Evolutionary conservation across 2,329 filamentous ascomycete species (phyloP).

Genomic region (Apiospora sp.): DNA sequence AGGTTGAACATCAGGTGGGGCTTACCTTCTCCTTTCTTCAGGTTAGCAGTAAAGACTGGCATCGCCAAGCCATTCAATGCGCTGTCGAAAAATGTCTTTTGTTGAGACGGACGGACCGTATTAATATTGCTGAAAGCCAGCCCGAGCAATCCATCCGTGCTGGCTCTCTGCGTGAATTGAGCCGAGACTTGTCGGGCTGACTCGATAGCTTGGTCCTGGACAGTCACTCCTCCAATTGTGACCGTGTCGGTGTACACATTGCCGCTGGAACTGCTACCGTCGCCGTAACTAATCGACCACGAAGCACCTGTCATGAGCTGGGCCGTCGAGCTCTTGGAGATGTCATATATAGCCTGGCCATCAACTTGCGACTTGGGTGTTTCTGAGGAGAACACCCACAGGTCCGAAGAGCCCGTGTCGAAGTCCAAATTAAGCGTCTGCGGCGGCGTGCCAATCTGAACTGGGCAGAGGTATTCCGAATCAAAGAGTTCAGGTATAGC

Average conservation of each 20-base stretch:
- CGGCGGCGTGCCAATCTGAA: slow-evolving; percentile 70
- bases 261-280: slow-evolving; percentile 70
- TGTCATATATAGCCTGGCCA: slow-evolving; percentile 65
- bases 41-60: slow-evolving; percentile 46
- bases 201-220: slow-evolving; percentile 72
- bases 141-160: slow-evolving; percentile 71
- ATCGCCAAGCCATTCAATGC: slow-evolving; percentile 62
- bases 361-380: slow-evolving; percentile 48
- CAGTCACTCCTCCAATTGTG: slow-evolving; percentile 65
- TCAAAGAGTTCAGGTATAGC: slow-evolving; percentile 34
- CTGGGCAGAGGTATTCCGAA: slow-evolving; percentile 64
- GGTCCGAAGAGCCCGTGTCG: slow-evolving; percentile 75
- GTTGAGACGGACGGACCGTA: slow-evolving; percentile 64
- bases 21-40: slow-evolving; percentile 33
- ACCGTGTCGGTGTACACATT: slow-evolving; percentile 70
- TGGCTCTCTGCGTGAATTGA: slow-evolving; percentile 60
- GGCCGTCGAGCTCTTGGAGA: slow-evolving; percentile 68
- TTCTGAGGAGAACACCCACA: slow-evolving; percentile 70
- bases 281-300: slow-evolving; percentile 76
- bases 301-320: slow-evolving; percentile 54
- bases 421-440: slow-evolving; percentile 71
- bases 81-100: slow-evolving; percentile 70
- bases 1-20: slow-evolving; percentile 47
- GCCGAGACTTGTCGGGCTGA: slow-evolving; percentile 66
- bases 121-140: slow-evolving; percentile 72